Evolutionary conservation across 2,329 filamentous ascomycete species (phyloP), one percentile per base, ranked within the genome.

Genomic region (Talaromyces islandicus): DNA sequence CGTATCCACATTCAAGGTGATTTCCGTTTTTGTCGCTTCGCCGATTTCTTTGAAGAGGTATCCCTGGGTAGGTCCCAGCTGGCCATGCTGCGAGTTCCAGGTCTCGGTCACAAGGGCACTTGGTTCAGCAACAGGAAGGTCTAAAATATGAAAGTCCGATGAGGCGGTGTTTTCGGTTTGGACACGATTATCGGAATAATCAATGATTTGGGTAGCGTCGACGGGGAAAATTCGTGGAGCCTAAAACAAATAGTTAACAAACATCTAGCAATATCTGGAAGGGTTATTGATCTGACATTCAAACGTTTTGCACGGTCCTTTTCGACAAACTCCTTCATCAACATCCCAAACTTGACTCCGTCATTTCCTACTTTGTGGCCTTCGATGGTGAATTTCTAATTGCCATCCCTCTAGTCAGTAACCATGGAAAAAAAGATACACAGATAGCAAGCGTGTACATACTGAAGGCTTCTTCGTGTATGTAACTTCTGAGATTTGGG

Each of bases 11-110:
- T 67, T 52, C 4, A 70, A 14, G 7, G 60, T 54, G 19, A 73
- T 64, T 5, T 69, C 53, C 1, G 72, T 71, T 4, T 68, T 70
- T 1, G 71, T 72, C 29, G 64, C n/a, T 3, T 12, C 24, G 11
- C 68, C 62, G 54, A 74, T 54, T 14, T 66, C 64, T 2, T 38
- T 19, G 3, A 74, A 61, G 30, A 68, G 29, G 9, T 65, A 61
- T 14, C 60, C 62, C 12, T 67, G 65, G 24, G 62, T 32, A 41
- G 65, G 69, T 4, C 70, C 70, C 7, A 67, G 43, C 10, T 64
- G 66, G 0, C 66, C 66, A 10, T 41, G 35, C 17, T 52, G 48
- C 3, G 48, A 29, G 1, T 52, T 52, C 48, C 48, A 52, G 14
- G 48, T 52, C n/a, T 29, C 4, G 14, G 48, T 52, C 6, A 32